phyloP scores from a whole-genome alignment of 768 basidiomycete species.

The Tephrocybe sp. region DNA sequence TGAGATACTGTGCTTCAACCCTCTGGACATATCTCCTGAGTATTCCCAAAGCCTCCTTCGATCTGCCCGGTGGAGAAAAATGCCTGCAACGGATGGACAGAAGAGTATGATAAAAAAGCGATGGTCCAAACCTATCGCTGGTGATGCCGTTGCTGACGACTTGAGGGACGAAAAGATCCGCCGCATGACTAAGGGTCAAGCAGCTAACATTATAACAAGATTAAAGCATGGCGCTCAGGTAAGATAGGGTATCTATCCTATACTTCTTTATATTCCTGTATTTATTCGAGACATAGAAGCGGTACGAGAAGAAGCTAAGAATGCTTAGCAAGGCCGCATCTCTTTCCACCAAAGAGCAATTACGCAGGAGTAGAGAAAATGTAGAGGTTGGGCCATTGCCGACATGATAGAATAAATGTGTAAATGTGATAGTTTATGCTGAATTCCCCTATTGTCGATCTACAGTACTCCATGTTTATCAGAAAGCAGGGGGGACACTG shows the following conservation, averaged over 20 bases:
- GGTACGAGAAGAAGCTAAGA: slow-evolving; percentile 54
- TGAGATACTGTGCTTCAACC: slow-evolving; percentile 22
- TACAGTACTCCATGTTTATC: too few species aligned
- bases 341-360: slow-evolving; percentile 43
- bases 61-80: slow-evolving; percentile 62
- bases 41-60: slow-evolving; percentile 49
- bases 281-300: slow-evolving; percentile 34
- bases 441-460: too few species aligned
- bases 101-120: slow-evolving; percentile 53
- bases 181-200: slow-evolving; percentile 71
- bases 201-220: slow-evolving; percentile 75
- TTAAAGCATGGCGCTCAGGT: slow-evolving; percentile 77
- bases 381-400: slow-evolving; percentile 61
- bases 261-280: background rate
- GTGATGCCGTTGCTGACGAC: slow-evolving; percentile 17
- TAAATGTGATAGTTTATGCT: too few species aligned
- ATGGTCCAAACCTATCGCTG: slow-evolving; percentile 32
- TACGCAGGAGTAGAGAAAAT: slow-evolving; percentile 47
- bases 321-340: slow-evolving; percentile 32
- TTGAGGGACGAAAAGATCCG: slow-evolving; percentile 30
- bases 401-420: too few species aligned
- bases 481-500: slow-evolving; percentile 67
- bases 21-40: background rate
- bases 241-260: slow-evolving; percentile 5
- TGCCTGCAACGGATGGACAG: slow-evolving; percentile 61